Conservation (phyloP, 1,284 basidiomycete genomes). For the Inonotus obliquus region DNA sequence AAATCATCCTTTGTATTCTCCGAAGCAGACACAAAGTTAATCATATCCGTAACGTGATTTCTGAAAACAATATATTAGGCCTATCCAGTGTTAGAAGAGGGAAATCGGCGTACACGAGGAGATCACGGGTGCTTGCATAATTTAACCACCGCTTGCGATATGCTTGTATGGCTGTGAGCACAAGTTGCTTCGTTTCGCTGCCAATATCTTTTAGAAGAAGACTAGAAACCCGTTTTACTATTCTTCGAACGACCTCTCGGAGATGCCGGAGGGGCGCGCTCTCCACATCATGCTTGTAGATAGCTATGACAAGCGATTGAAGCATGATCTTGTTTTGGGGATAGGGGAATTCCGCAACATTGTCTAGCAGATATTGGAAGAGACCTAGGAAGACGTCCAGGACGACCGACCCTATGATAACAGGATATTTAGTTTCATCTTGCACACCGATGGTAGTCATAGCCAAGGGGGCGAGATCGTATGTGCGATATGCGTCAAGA, state of each 20-base stretch:
- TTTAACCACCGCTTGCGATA: constrained; percentile 56
- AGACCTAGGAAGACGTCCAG: constrained; percentile 53
- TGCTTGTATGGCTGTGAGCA: constrained; percentile 52
- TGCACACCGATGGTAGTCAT: constrained; percentile 39
- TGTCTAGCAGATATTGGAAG: constrained; percentile 37
- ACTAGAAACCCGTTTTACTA: constrained; percentile 47
- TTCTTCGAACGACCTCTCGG: constrained; percentile 45
- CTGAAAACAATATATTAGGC: constrained; percentile 26
- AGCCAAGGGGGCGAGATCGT: constrained; percentile 44
- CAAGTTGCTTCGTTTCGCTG: constrained; percentile 61
- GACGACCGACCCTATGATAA: constrained; percentile 57
- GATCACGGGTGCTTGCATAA: constrained; percentile 39
- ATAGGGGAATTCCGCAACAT: constrained; percentile 43
- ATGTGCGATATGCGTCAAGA: constrained; percentile 50
- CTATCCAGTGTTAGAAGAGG: neutral
- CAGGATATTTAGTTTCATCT: constrained; percentile 38
- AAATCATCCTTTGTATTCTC: constrained; percentile 50
- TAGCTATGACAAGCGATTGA: constrained; percentile 55
- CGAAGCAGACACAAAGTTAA: constrained; percentile 43
- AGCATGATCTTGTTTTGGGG: constrained; percentile 52
- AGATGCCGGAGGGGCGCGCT: constrained; percentile 46
- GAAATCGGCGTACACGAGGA: constrained; percentile 42
- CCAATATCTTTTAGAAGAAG: constrained; percentile 48
- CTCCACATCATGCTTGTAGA: constrained; percentile 68
- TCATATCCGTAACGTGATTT: constrained; percentile 44